Conservation (phyloP, 2,329 filamentous ascomycete species). For the Didymella lethalis region DNA sequence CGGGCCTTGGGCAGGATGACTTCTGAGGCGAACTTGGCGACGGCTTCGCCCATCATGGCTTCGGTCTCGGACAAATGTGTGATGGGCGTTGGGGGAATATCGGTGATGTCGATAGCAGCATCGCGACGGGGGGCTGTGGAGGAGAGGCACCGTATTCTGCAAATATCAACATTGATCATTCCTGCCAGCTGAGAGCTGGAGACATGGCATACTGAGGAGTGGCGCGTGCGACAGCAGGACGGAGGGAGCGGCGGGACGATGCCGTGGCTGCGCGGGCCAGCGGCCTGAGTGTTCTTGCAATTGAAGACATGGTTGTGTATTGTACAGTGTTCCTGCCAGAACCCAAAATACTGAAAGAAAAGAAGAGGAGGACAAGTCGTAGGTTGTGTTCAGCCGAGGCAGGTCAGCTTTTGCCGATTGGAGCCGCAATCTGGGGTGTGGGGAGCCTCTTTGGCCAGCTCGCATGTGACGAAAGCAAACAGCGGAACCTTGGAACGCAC, state of each 20-base stretch:
- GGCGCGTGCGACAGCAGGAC: conserved; percentile 39
- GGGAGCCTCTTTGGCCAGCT: conserved; percentile 7
- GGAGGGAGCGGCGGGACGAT: conserved; percentile 37
- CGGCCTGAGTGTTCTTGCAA: conserved; percentile 43
- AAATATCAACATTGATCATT: background rate
- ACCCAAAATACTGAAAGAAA: conserved; percentile 1
- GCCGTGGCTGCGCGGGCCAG: conserved; percentile 41
- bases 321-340: background rate
- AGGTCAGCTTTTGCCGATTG: conserved; percentile 21
- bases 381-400: conserved; percentile 15
- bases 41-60: conserved; percentile 84
- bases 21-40: conserved; percentile 89
- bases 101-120: conserved; percentile 64
- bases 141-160: conserved; percentile 54
- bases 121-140: conserved; percentile 51
- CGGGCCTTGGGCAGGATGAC: conserved; percentile 89
- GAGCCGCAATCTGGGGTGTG: conserved; percentile 23
- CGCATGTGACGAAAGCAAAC: conserved; percentile 12
- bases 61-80: conserved; percentile 92
- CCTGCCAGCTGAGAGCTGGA: background rate
- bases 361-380: conserved; percentile 7
- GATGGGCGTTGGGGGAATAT: conserved; percentile 89
- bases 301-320: conserved; percentile 39
- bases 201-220: conserved; percentile 42
- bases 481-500: background rate